Base-by-base conservation (phyloP, 805 yeast species). In the Barnettozyma sp. region DNA sequence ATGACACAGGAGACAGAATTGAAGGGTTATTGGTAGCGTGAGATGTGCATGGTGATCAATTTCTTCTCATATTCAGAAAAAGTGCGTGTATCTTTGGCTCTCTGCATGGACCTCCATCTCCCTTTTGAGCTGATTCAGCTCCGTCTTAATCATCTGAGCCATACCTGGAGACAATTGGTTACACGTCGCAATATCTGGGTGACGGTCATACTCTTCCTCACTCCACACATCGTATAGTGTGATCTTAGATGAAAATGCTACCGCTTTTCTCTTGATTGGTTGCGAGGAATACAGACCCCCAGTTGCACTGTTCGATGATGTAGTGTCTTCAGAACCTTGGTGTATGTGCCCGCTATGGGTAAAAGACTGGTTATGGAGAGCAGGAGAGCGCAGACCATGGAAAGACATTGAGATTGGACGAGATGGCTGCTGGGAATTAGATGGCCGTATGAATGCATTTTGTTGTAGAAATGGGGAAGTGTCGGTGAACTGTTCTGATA, bases 131-230 rank as follows among this genome's bases (percentile, higher is more conserved):
- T 67, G 71, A 58, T 92, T 88, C 54, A 90, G 65, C 58, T 90
- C 97, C 25, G 80, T 82, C 59, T 79, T 82, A 49, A 90, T 86
- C 58, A 74, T 76, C 56, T 84, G 87, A 0, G 97, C 96, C 54
- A 87, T 61, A 39, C 71, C 67, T 6, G 97, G 95, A 1, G 95
- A 87, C 56, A 87, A 66, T 54, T 81, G 86, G 58, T 88, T 86
- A 61, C 97, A 90, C 2, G 97, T 87, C 4, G 95, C 94, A 20
- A 78, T 67, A 43, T 87, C 97, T 0, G 97, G 96, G 45, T 79
- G 86, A 50, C 98, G 76, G 58, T 90, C 97, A 58, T 90, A 90
- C 45, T 83, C 96, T 14, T 73, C 78, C 24, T 78, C 78, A 40
- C 79, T 72, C 57, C 82, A 86, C 1, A 96, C 90, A 41, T 86